These are phyloP conservation scores for Phytophthora cactorum DNA, from an alignment of 352 stramenopile species.

Conservation along the genomic window DNA sequence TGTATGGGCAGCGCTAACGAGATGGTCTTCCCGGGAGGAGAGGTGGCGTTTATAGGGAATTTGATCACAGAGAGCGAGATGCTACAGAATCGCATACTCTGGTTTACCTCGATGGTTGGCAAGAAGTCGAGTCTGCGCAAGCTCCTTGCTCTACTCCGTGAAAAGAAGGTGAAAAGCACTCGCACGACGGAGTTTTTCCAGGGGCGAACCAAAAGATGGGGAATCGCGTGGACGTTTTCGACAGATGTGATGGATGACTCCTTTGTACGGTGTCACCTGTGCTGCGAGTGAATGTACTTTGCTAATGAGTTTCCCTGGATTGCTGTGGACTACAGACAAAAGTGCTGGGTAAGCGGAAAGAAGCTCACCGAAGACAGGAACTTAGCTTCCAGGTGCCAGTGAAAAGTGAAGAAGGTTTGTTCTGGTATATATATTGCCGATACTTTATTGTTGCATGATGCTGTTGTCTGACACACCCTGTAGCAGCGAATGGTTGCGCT, in stretches of 20 bases:
- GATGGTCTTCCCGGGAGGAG: conserved; percentile 91
- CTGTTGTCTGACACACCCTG: background rate
- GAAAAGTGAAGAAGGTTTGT: conserved; percentile 30
- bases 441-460: background rate
- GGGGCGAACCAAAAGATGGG: conserved; percentile 93
- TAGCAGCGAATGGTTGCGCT: conserved; percentile 39
- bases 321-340: conserved; percentile 52
- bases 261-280: conserved; percentile 34
- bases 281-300: background rate
- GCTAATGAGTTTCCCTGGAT: conserved; percentile 1
- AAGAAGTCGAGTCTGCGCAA: conserved; percentile 93
- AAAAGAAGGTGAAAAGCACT: conserved; percentile 70
- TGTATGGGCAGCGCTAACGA: conserved; percentile 82
- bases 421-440: background rate
- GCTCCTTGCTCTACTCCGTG: conserved; percentile 86
- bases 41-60: conserved; percentile 93
- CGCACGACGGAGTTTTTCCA: conserved; percentile 95
- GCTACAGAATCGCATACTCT: conserved; percentile 79
- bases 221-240: conserved; percentile 93
- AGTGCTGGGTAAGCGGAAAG: conserved; percentile 85
- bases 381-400: conserved; percentile 58
- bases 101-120: conserved; percentile 96
- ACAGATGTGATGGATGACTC: conserved; percentile 31
- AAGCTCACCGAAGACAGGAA: conserved; percentile 64
- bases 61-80: conserved; percentile 94